phyloP scores from a whole-genome alignment of 805 yeast genomes.

The Hanseniaspora singularis region DNA sequence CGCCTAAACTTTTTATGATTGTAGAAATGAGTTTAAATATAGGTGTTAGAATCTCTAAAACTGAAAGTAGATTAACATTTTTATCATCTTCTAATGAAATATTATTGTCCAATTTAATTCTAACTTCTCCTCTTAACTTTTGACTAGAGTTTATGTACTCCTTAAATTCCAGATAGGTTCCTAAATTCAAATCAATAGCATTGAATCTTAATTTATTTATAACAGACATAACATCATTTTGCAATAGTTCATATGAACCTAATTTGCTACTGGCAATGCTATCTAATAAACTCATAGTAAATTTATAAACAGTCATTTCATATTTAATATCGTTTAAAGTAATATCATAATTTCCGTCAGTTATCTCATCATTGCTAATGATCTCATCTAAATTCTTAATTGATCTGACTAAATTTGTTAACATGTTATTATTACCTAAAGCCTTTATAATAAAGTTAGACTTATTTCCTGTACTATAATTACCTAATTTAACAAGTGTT shows the following conservation, averaged over 20 bases:
- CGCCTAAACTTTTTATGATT: slow-evolving; percentile 1
- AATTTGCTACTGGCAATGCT: slow-evolving; percentile 62
- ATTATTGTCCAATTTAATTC: slow-evolving; percentile 9
- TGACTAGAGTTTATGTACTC: slow-evolving; percentile 19
- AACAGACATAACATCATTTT: slow-evolving; percentile 56
- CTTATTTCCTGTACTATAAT: slow-evolving; percentile 29
- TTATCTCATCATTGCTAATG: not conserved
- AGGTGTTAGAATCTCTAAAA: slow-evolving; percentile 11
- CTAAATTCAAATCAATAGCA: slow-evolving; percentile 66
- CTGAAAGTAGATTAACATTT: not conserved
- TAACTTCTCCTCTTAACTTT: slow-evolving; percentile 6
- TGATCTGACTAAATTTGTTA: slow-evolving; percentile 53
- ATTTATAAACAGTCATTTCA: slow-evolving; percentile 66
- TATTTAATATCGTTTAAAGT: slow-evolving; percentile 47
- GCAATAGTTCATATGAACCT: slow-evolving; percentile 69
- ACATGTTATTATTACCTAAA: slow-evolving; percentile 52
- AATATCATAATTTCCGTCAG: slow-evolving; percentile 21
- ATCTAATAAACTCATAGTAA: slow-evolving; percentile 54
- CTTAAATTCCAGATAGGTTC: slow-evolving; percentile 42
- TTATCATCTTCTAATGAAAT: not conserved
- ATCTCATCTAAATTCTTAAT: slow-evolving; percentile 59
- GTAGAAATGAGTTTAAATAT: slow-evolving; percentile 7
- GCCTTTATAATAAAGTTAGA: slow-evolving; percentile 47
- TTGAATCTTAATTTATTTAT: slow-evolving; percentile 48
- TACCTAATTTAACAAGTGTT: slow-evolving; percentile 45